phyloP scores from a whole-genome alignment of 2,329 filamentous ascomycete genomes.

The Botrytis byssoidea region DNA sequence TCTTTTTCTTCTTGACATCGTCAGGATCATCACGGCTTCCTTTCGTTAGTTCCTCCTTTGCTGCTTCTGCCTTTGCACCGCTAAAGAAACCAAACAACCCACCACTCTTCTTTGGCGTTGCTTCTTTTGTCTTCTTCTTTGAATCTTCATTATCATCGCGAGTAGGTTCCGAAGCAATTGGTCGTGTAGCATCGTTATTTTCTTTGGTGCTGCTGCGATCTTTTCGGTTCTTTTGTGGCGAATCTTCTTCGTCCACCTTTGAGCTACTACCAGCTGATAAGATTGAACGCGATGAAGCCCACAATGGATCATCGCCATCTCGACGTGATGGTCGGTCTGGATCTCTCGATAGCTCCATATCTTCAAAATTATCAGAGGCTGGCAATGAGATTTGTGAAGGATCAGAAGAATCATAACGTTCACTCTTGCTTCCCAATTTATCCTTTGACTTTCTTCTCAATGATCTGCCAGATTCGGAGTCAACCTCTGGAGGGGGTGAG shows the following conservation, averaged over 20 bases:
- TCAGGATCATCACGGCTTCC: constrained; percentile 34
- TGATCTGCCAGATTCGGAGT: constrained; percentile 29
- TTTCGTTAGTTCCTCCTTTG: constrained; percentile 32
- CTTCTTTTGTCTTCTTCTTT: constrained; percentile 41
- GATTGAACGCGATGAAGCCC: constrained; percentile 47
- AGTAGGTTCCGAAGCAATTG: constrained; percentile 45
- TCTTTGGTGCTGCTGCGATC: constrained; percentile 44
- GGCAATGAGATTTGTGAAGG: constrained; percentile 37
- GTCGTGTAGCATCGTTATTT: constrained; percentile 50
- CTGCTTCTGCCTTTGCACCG: constrained; percentile 40
- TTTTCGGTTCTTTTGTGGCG: constrained; percentile 34
- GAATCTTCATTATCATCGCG: constrained; percentile 39
- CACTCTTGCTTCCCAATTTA: constrained; percentile 30
- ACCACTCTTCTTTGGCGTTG: constrained; percentile 43
- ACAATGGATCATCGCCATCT: constrained; percentile 44
- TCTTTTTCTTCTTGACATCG: constrained; percentile 36
- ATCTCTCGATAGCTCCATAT: constrained; percentile 39
- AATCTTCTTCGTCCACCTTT: constrained; percentile 38
- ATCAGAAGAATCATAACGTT: constrained; percentile 34
- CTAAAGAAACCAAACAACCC: constrained; percentile 46
- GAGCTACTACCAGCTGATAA: constrained; percentile 43
- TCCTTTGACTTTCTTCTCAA: constrained; percentile 33
- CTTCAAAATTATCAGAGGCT: constrained; percentile 33
- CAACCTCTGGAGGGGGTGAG: constrained; percentile 26
- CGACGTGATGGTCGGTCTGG: constrained; percentile 38